Conservation (phyloP, 495 filamentous ascomycete species). For the Trichoderma reesei region DNA sequence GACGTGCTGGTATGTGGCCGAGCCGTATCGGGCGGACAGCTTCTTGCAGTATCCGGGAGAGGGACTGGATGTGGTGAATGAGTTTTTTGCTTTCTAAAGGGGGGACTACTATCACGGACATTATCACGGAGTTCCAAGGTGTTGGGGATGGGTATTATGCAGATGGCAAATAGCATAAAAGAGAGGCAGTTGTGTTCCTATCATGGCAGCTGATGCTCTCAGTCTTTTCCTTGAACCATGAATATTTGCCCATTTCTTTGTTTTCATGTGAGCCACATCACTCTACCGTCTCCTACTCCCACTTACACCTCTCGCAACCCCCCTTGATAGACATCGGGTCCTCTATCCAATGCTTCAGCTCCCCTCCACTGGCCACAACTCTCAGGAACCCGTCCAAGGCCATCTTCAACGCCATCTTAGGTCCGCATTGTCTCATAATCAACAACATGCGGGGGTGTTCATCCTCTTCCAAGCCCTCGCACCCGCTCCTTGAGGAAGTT, state of each 20-base stretch:
- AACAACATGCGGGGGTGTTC: neutral
- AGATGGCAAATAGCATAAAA: too few species aligned
- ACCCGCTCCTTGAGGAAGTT: neutral
- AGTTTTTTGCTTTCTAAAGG: neutral
- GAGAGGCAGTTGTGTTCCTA: too few species aligned
- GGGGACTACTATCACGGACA: neutral
- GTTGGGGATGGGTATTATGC: too few species aligned
- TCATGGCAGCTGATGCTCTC: too few species aligned
- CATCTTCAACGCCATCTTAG: neutral
- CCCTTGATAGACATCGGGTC: neutral
- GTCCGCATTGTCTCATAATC: neutral
- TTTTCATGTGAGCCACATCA: neutral
- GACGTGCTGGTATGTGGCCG: constrained; percentile 2
- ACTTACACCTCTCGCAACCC: neutral
- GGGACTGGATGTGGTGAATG: neutral
- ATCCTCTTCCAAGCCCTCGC: too few species aligned
- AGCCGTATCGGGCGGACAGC: neutral
- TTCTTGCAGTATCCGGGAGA: neutral
- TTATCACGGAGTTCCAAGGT: too few species aligned
- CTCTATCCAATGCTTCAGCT: neutral
- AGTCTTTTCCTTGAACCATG: too few species aligned
- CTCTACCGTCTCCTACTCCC: neutral
- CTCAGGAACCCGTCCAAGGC: neutral
- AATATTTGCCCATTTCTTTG: too few species aligned
- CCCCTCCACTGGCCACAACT: neutral